Evolutionary conservation across 768 basidiomycete species (phyloP).

Genomic region (Boletus pseudopeckii): DNA sequence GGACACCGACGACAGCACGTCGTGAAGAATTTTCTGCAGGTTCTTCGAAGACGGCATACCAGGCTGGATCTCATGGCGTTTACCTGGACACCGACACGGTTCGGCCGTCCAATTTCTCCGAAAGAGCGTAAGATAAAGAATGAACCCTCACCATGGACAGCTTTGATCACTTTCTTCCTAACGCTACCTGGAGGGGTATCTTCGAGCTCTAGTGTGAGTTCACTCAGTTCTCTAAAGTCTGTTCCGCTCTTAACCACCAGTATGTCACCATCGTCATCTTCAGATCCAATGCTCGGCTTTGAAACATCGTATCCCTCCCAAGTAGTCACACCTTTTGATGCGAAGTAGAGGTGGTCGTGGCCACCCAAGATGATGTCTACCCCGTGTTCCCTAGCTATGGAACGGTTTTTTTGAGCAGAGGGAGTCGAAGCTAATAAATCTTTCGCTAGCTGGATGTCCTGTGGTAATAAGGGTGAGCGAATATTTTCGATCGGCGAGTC

Average conservation of each 20-base stretch:
- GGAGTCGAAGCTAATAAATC: conserved; percentile 60
- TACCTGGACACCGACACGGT: conserved; percentile 43
- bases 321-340: conserved; percentile 56
- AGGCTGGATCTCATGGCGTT: conserved; percentile 60
- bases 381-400: conserved; percentile 60
- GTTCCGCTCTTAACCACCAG: conserved; percentile 83
- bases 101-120: background rate
- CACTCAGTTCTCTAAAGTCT: conserved; percentile 85
- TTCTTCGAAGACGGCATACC: conserved; percentile 51
- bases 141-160: conserved; percentile 49
- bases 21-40: conserved; percentile 57
- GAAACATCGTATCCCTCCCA: conserved; percentile 66
- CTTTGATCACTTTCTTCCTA: conserved; percentile 59
- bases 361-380: conserved; percentile 84
- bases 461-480: conserved; percentile 8
- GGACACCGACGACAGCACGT: conserved; percentile 64
- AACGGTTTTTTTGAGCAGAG: conserved; percentile 39
- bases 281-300: conserved; percentile 57
- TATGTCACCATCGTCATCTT: conserved; percentile 68
- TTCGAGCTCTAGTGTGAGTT: conserved; percentile 60
- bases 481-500: background rate
- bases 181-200: conserved; percentile 60
- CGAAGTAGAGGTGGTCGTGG: conserved; percentile 84
- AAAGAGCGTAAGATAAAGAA: background rate
- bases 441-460: conserved; percentile 75